Evolutionary conservation across 208 protist species (phyloP).

Genomic region (Novymonas esmeraldas): DNA sequence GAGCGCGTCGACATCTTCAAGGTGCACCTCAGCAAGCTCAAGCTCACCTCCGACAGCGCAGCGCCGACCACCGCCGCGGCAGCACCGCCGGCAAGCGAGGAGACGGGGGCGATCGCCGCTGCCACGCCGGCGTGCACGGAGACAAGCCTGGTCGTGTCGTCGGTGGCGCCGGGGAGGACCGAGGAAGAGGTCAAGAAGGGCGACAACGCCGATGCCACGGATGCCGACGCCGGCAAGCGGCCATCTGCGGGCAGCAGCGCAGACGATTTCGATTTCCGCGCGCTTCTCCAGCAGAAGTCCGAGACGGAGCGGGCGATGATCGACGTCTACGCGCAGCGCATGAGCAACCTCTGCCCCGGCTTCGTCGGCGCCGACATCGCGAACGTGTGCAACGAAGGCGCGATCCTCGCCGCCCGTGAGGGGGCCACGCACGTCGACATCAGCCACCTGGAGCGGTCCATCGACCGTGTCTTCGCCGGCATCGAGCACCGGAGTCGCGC

Average conservation of each 20-base stretch:
- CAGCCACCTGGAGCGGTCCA: conserved; percentile 93
- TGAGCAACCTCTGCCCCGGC: conserved; percentile 81
- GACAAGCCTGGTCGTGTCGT: conserved; percentile 27
- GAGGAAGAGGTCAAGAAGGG: background rate
- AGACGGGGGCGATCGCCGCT: background rate
- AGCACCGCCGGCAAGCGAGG: background rate
- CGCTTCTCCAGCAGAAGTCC: conserved; percentile 51
- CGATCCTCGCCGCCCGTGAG: conserved; percentile 91
- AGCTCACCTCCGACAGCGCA: conserved; percentile 36
- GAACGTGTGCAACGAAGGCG: conserved; percentile 97
- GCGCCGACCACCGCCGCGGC: conserved; percentile 2
- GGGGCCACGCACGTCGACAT: conserved; percentile 64
- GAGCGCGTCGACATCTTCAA: conserved; percentile 97
- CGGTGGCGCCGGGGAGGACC: conserved; percentile 29
- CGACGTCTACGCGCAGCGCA: conserved; percentile 65
- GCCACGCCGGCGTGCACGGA: background rate
- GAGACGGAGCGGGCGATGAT: conserved; percentile 71
- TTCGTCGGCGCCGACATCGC: conserved; percentile 96
- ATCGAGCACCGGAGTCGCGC: conserved; percentile 93
- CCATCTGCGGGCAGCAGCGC: background rate
- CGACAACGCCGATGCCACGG: background rate
- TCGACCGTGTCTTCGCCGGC: conserved; percentile 96
- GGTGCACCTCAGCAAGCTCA: conserved; percentile 90
- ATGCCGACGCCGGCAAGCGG: background rate
- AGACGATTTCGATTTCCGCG: conserved; percentile 52